A percentile compares a stretch with the other conserved stretches of the same genome.
phyloP scores from a whole-genome alignment of 768 basidiomycete species.

The Astraeus odoratus region DNA sequence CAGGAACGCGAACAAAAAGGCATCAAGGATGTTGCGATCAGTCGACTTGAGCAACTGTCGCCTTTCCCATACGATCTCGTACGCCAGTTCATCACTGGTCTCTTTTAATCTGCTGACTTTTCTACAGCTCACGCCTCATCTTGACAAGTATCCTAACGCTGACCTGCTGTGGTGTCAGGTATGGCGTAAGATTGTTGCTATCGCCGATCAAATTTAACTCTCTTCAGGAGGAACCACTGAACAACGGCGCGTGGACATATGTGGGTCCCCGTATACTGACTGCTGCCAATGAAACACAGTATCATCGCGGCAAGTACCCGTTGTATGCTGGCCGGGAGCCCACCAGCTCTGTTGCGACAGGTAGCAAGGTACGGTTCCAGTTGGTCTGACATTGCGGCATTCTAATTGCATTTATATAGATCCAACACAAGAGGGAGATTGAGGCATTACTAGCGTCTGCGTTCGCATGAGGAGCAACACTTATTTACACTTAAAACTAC shows the following conservation, averaged over 20 bases:
- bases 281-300: constrained; percentile 81
- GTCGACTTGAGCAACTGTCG: constrained; percentile 89
- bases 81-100: constrained; percentile 19
- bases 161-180: constrained; percentile 90
- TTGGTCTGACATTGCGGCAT: not conserved
- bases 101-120: constrained; percentile 4
- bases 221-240: constrained; percentile 82
- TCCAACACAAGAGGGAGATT: constrained; percentile 87
- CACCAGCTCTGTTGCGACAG: constrained; percentile 86
- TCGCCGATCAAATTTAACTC: constrained; percentile 1
- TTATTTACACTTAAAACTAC: too few relatives aligned
- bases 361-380: constrained; percentile 61
- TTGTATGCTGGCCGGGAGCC: constrained; percentile 90
- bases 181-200: constrained; percentile 6
- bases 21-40: constrained; percentile 91
- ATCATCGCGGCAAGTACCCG: constrained; percentile 90
- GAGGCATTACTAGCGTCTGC: constrained; percentile 63
- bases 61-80: constrained; percentile 97
- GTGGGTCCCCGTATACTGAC: constrained; percentile 91
- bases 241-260: constrained; percentile 97
- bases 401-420: constrained; percentile 32
- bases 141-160: constrained; percentile 96
- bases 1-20: constrained; percentile 88
- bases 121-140: constrained; percentile 75
- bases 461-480: constrained; percentile 40